phyloP scores from a whole-genome alignment of 108 stramenopile genomes.

The Seminavis robusta region DNA sequence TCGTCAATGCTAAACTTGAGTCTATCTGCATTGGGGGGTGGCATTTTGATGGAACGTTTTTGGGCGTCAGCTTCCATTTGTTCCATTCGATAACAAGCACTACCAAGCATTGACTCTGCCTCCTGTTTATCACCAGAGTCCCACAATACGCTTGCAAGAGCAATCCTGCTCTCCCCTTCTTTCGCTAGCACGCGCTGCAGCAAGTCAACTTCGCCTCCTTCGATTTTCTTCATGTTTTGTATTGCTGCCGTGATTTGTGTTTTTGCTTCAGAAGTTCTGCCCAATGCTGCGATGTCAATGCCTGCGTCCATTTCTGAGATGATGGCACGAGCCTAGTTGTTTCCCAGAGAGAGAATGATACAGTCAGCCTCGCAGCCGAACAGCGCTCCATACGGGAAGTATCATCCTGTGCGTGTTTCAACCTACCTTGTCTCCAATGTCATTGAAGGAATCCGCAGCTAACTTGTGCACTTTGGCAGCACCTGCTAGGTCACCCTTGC shows the following conservation, averaged over 20 bases:
- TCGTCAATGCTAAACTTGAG: constrained; percentile 76
- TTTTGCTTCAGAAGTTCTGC: constrained; percentile 2
- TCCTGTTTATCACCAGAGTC: constrained; percentile 26
- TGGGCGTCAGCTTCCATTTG: constrained; percentile 67
- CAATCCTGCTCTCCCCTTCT: constrained; percentile 77
- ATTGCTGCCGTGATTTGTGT: constrained; percentile 30
- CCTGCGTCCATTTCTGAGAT: constrained; percentile 67
- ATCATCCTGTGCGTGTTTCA: too few relatives aligned
- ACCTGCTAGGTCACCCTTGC: constrained; percentile 22
- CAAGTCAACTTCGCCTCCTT: constrained; percentile 62
- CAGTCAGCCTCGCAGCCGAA: too few relatives aligned
- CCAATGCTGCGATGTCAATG: constrained; percentile 63
- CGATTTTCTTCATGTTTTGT: constrained; percentile 39
- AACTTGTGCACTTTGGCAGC: constrained; percentile 49
- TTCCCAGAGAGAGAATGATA: too few relatives aligned
- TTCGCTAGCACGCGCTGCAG: constrained; percentile 78
- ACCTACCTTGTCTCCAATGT: constrained; percentile 71
- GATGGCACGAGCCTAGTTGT: constrained; percentile 56
- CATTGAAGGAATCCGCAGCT: constrained; percentile 55
- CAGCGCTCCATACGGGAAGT: too few relatives aligned
- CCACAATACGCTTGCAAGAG: constrained; percentile 67
- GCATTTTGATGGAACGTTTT: constrained; percentile 17
- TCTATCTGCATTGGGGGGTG: constrained; percentile 20
- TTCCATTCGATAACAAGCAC: constrained; percentile 67
- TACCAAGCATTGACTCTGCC: constrained; percentile 62